Evolutionary conservation across 2,329 filamentous ascomycete species (phyloP), one percentile per base, ranked within the genome.

Genomic region (Aulographum hederae): DNA sequence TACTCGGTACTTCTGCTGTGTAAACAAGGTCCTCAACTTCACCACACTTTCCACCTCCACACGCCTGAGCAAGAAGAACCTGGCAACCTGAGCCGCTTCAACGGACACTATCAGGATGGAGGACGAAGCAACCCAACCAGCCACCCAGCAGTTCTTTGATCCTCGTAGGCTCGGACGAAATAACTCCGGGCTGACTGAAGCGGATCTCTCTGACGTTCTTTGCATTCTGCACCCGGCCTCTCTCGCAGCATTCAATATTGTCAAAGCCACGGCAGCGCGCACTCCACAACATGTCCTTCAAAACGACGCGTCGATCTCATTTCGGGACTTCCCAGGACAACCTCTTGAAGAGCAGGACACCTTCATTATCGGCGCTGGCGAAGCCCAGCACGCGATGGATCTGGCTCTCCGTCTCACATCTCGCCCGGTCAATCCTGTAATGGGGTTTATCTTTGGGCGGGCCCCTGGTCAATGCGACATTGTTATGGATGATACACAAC

Each of bases 391-490:
- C 17, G 41, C 43, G 3, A 44, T 52, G 32, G 81, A 85, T 46
- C 68, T 95, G 31, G 81, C 81, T 3, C 60, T 95, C 29, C 69
- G 81, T 32, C 67, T 94, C 39, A 92, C 84, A 1, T 75, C 79
- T 4, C 51, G 58, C 4, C 62, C 81, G 37, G 79, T 78, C 46
- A 66, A 78, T 41, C 70, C 75, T 5, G 46, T 59, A 3, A 57
- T 69, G 32, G 89, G 89, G 23, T 95, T 91, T 53, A 67, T 71
- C 27, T 95, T 98, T 52, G 89, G 89, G 18, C 73, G 89, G 34
- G 86, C 89, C 45, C 42, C 54, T 1, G 43, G 51, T 28, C 65
- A 69, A 20, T 89, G 80, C 52, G 89, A 98, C 45, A 61, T 80
- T 32, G 54, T 74, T 35, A 70, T 81, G 30, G 52, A 58, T 21